Conservation (phyloP, 495 filamentous ascomycete species). For the Tuber aestivum region DNA sequence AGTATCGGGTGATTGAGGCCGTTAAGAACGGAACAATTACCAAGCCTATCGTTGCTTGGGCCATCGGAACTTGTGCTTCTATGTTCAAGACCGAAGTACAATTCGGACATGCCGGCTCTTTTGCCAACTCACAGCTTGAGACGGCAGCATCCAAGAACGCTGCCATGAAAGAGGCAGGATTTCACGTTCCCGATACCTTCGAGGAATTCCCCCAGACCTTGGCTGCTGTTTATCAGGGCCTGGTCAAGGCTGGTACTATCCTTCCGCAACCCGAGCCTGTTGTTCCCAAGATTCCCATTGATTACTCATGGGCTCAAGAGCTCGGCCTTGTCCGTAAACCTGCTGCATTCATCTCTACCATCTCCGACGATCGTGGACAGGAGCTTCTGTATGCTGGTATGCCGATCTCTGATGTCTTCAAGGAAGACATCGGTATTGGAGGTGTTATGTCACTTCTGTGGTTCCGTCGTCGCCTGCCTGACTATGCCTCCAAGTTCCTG, state of each 20-base stretch:
- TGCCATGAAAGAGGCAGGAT: conserved; percentile 87
- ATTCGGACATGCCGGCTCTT: conserved; percentile 97
- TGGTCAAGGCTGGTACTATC: conserved; percentile 77
- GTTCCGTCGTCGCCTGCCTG: conserved; percentile 97
- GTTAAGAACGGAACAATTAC: conserved; percentile 89
- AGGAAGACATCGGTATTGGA: conserved; percentile 95
- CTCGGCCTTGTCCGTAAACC: conserved; percentile 99
- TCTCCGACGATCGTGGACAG: conserved; percentile 98
- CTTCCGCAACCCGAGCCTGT: conserved; percentile 79
- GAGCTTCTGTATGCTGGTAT: conserved; percentile 98
- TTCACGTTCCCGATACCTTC: conserved; percentile 91
- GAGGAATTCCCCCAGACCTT: conserved; percentile 83
- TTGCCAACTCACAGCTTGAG: conserved; percentile 98
- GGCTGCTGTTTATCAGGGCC: conserved; percentile 71
- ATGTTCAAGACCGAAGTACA: conserved; percentile 99
- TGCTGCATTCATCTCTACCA: conserved; percentile 98
- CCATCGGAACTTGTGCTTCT: conserved; percentile 96
- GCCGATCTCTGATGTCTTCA: conserved; percentile 99
- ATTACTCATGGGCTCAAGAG: conserved; percentile 99
- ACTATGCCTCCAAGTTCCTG: conserved; percentile 95
- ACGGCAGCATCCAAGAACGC: conserved; percentile 95
- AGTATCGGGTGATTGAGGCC: conserved; percentile 98
- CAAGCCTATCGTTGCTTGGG: conserved; percentile 98
- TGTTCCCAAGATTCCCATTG: conserved; percentile 97
- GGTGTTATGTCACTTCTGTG: conserved; percentile 99